A percentile compares a stretch with the other conserved stretches of the same genome.
Conservation (phyloP, 2,329 filamentous ascomycete genomes). For the Tolypocladium album region DNA sequence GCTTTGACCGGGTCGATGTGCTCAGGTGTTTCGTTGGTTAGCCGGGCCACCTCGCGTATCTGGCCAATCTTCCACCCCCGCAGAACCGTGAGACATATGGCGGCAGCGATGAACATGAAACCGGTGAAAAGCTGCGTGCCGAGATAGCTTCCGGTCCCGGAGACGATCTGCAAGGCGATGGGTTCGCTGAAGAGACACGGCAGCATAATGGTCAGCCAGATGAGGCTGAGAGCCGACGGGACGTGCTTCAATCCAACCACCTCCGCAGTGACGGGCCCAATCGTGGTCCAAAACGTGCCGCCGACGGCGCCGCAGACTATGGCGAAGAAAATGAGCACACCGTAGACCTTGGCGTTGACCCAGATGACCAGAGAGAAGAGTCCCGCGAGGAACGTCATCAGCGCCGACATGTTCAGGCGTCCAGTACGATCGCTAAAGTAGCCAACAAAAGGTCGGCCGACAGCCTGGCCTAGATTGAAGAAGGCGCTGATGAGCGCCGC, state of each 20-base stretch:
- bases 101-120: slow-evolving; percentile 46
- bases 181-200: slow-evolving; percentile 60
- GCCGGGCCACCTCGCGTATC: slow-evolving; percentile 18
- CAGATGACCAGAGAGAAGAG: slow-evolving; percentile 61
- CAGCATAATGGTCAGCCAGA: slow-evolving; percentile 61
- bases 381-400: slow-evolving; percentile 53
- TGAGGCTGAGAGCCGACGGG: slow-evolving; percentile 56
- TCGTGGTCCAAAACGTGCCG: slow-evolving; percentile 61
- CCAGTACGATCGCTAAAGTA: slow-evolving; percentile 61
- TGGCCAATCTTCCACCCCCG: slow-evolving; percentile 28
- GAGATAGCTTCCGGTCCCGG: slow-evolving; percentile 34
- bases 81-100: slow-evolving; percentile 18
- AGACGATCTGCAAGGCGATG: slow-evolving; percentile 47
- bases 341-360: slow-evolving; percentile 54
- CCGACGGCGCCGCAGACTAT: slow-evolving; percentile 60
- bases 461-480: slow-evolving; percentile 55
- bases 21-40: slow-evolving; percentile 16
- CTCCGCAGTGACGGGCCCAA: slow-evolving; percentile 61
- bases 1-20: slow-evolving; percentile 19
- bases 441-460: slow-evolving; percentile 63
- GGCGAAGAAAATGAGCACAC: slow-evolving; percentile 60
- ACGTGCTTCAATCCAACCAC: slow-evolving; percentile 60
- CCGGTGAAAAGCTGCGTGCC: slow-evolving; percentile 48
- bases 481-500: slow-evolving; percentile 63
- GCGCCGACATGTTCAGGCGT: slow-evolving; percentile 59